A percentile compares a stretch with the other conserved stretches of the same genome.
phyloP scores from a whole-genome alignment of 768 basidiomycete species.

The Boletus tomentosulus region DNA sequence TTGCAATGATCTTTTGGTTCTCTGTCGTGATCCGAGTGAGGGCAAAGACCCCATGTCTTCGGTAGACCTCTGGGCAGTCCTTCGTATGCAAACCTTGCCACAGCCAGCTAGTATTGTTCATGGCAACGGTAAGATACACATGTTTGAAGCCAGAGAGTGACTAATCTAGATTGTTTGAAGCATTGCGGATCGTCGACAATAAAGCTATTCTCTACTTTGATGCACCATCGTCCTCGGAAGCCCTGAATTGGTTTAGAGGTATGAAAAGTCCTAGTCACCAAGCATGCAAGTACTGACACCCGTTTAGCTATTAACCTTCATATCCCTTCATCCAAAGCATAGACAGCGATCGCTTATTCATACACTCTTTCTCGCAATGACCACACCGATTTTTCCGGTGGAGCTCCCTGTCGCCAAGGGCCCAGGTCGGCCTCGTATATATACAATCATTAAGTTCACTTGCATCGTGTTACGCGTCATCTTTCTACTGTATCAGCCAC shows the following conservation, averaged over 20 bases:
- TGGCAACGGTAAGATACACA: slow-evolving; percentile 59
- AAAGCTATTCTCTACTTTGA: slow-evolving; percentile 90
- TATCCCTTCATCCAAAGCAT: slow-evolving; percentile 78
- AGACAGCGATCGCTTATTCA: slow-evolving; percentile 28
- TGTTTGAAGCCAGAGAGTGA: not conserved
- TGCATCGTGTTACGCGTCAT: slow-evolving; percentile 29
- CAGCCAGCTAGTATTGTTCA: slow-evolving; percentile 90
- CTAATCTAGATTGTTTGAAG: slow-evolving; percentile 34
- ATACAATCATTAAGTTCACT: slow-evolving; percentile 34
- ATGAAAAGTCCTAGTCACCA: slow-evolving; percentile 11
- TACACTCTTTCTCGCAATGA: slow-evolving; percentile 3
- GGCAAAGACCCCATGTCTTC: slow-evolving; percentile 67
- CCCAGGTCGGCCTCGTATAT: slow-evolving; percentile 30
- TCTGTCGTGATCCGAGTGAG: slow-evolving; percentile 83
- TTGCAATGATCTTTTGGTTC: slow-evolving; percentile 90
- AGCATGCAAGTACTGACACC: slow-evolving; percentile 4
- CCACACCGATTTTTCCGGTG: slow-evolving; percentile 4
- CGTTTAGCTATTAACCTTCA: slow-evolving; percentile 79
- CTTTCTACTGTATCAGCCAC: slow-evolving; percentile 32
- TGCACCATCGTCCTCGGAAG: slow-evolving; percentile 77
- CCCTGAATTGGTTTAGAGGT: slow-evolving; percentile 91
- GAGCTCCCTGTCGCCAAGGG: slow-evolving; percentile 13
- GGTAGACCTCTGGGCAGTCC: slow-evolving; percentile 95
- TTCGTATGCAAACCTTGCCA: slow-evolving; percentile 90
- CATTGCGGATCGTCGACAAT: slow-evolving; percentile 85